Base-by-base conservation (phyloP, 345 rosid genomes). In the Noccaea bulbosa region DNA sequence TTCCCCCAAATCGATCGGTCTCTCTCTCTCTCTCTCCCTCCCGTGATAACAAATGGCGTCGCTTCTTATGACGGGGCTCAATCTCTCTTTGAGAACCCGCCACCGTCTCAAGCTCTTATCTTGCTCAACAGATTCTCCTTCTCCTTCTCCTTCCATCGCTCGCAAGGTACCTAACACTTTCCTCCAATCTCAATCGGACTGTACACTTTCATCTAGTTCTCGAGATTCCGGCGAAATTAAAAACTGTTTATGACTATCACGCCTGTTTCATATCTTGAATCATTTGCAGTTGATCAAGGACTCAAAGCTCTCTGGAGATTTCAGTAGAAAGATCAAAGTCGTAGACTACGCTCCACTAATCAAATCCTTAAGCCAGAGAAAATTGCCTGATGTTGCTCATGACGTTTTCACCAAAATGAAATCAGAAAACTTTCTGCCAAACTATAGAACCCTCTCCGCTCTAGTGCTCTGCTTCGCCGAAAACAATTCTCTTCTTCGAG, bases 391-490 rank as follows among this genome's bases (percentile, higher is more conserved):
- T 68, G 35, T 79, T 12, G 85, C 85, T 59, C 68, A 73, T 45
- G 81, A 84, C 62, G 40, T 84, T 17, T 79, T 77, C 22, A 69
- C 64, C 30, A 82, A 75, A 70, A 65, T 83, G 83, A 83, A 76
- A 83, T 70, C 78, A 16, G 62, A 78, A 41, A 81, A 84, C 20
- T 67, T 68, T 27, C 24, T 81, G 0, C 83, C 78, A 0, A 54
- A 75, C 37, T 61, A 71, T 15, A 33, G 68, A 47, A 81, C 83
- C 39, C 71, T 84, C 37, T 83, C 85, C 3, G 78, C 87, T 67
- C 65, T 81, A 62, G 79, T 88, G 85, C 78, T 87, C 43, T 80
- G 77, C 67, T 87, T 79, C 66, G 83, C 85, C 1, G 63, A 77
- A 7, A 76, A 69, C 60, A 87, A 87, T 3, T 75, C 77, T 73